Evolutionary conservation across 306 rosid species (phyloP).

Genomic region (Vicia faba): DNA sequence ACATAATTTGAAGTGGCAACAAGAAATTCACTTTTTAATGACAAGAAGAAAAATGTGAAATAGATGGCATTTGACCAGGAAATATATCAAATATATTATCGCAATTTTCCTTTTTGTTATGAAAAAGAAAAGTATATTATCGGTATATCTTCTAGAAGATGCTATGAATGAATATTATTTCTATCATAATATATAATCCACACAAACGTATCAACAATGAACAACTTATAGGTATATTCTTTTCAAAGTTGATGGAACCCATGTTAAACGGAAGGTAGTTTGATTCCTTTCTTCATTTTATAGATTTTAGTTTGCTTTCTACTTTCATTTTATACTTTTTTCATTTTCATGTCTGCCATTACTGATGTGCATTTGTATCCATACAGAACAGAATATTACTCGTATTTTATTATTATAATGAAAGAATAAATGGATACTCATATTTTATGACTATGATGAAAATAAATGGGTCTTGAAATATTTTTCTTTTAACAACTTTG

Average conservation of each 20-base stretch:
- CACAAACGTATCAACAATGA: neutral
- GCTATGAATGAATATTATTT: slow-evolving; percentile 30
- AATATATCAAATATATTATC: neutral
- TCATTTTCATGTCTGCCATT: neutral
- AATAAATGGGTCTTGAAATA: no score
- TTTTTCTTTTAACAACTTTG: no score
- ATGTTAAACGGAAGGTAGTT: neutral
- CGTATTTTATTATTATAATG: neutral
- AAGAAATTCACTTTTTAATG: neutral
- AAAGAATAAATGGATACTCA: no score
- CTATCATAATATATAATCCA: neutral
- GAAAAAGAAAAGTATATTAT: neutral
- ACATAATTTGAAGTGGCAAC: neutral
- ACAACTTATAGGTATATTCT: slow-evolving; percentile 9
- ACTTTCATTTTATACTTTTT: neutral
- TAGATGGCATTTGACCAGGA: neutral
- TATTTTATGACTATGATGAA: no score
- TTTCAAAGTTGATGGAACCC: neutral
- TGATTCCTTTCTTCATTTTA: slow-evolving; percentile 4
- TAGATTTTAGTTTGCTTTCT: neutral
- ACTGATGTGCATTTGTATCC: neutral
- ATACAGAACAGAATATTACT: neutral
- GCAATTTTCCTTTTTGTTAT: neutral
- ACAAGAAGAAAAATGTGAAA: neutral
- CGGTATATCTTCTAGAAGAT: neutral